Percentiles rank a stretch among this genome's conserved stretches.
Conservation (phyloP, 768 basidiomycete genomes). For the Clathrus columnatus region DNA sequence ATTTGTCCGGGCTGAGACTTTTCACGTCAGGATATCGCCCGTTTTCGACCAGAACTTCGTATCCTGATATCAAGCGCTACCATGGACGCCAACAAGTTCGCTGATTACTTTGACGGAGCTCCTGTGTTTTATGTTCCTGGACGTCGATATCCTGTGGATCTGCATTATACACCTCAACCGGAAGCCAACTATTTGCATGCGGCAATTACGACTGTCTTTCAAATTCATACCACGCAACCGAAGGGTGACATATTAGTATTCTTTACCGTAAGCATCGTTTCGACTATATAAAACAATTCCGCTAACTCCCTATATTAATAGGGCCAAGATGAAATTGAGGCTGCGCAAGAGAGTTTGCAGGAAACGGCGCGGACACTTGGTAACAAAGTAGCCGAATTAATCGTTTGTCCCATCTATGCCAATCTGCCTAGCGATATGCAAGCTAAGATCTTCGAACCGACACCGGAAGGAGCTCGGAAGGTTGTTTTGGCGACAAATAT, state of each 20-base stretch:
- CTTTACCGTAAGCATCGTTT: slow-evolving; percentile 58
- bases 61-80: slow-evolving; percentile 70
- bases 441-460: slow-evolving; percentile 98
- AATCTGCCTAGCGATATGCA: slow-evolving; percentile 99
- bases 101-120: slow-evolving; percentile 93
- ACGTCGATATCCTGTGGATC: slow-evolving; percentile 94
- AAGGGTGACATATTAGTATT: slow-evolving; percentile 97
- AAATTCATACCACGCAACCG: slow-evolving; percentile 97
- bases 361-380: slow-evolving; percentile 93
- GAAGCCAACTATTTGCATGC: slow-evolving; percentile 99
- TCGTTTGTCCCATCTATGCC: slow-evolving; percentile 97
- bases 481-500: slow-evolving; percentile 98
- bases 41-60: slow-evolving; percentile 95
- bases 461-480: slow-evolving; percentile 91
- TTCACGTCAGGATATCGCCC: slow-evolving; percentile 73
- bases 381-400: slow-evolving; percentile 90
- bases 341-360: slow-evolving; percentile 89
- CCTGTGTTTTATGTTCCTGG: slow-evolving; percentile 96
- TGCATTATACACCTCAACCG: slow-evolving; percentile 97
- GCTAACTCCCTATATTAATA: slow-evolving; percentile 20
- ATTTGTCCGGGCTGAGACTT: slow-evolving; percentile 18
- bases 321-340: slow-evolving; percentile 99
- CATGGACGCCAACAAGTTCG: slow-evolving; percentile 96
- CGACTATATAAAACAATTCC: neutral
- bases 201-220: slow-evolving; percentile 96